These are phyloP conservation scores for Chlamydomonas sp. DNA, from an alignment of 139 green algal genomes.

Conservation along the genomic window DNA sequence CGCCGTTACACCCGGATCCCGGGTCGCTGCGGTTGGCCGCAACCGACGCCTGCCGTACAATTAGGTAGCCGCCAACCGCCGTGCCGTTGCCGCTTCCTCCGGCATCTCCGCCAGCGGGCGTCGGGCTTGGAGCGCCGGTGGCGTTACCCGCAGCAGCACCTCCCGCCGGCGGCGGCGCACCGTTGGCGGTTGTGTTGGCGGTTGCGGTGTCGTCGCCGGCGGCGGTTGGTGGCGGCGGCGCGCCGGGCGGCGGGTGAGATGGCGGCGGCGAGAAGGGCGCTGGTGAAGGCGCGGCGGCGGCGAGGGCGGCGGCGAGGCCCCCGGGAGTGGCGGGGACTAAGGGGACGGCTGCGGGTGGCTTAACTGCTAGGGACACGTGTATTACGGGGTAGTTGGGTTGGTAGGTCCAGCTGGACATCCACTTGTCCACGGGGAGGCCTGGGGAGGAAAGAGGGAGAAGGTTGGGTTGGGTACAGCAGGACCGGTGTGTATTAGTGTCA, in stretches of 20 bases:
- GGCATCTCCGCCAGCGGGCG: not conserved
- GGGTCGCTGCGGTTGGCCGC: slow-evolving; percentile 8
- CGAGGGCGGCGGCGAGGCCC: not conserved
- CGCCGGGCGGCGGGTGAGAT: not conserved
- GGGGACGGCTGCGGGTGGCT: not conserved
- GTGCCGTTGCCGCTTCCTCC: no score
- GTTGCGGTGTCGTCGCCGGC: no score
- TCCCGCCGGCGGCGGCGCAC: no score
- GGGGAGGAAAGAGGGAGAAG: not conserved
- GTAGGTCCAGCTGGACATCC: slow-evolving; percentile 46
- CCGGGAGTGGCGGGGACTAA: slow-evolving; percentile 17
- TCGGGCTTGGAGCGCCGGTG: no score
- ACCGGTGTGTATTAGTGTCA: not conserved
- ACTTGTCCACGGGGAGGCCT: slow-evolving; percentile 19
- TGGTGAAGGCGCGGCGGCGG: not conserved
- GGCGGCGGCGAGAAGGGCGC: not conserved
- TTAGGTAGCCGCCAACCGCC: not conserved
- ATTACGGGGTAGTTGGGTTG: slow-evolving; percentile 32
- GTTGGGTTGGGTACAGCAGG: not conserved
- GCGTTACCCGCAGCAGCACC: no score
- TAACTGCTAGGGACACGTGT: not conserved
- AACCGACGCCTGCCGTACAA: not conserved
- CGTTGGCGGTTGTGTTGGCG: no score
- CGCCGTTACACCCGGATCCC: no score
- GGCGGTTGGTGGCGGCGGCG: not conserved